These are phyloP conservation scores for Cylindrodendrum hubeiense DNA, from an alignment of 2,329 filamentous ascomycete species.

Conservation along the genomic window DNA sequence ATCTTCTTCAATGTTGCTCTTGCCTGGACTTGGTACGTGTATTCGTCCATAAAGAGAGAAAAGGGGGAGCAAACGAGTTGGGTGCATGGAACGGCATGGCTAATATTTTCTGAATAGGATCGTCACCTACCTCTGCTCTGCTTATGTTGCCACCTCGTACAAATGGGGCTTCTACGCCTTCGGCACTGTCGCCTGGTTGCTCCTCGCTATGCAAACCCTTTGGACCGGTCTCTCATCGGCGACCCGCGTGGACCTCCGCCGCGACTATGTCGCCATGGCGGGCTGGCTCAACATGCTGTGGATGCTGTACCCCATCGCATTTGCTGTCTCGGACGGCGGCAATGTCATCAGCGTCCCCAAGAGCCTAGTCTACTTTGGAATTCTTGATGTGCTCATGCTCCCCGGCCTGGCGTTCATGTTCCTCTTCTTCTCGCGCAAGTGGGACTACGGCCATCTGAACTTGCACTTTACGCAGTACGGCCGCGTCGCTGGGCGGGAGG, in stretches of 20 bases:
- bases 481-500: slow-evolving; percentile 56
- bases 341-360: slow-evolving; percentile 61
- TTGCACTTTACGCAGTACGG: slow-evolving; percentile 68
- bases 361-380: slow-evolving; percentile 64
- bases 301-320: slow-evolving; percentile 68
- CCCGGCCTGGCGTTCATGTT: slow-evolving; percentile 58
- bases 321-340: slow-evolving; percentile 63
- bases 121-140: slow-evolving; percentile 61
- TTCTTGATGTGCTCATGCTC: slow-evolving; percentile 63
- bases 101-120: slow-evolving; percentile 42
- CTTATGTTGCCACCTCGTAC: slow-evolving; percentile 62
- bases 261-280: slow-evolving; percentile 60
- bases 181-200: slow-evolving; percentile 60
- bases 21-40: slow-evolving; percentile 60
- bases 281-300: slow-evolving; percentile 64
- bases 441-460: slow-evolving; percentile 66
- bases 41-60: neutral
- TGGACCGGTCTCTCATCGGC: slow-evolving; percentile 53
- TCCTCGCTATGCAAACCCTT: slow-evolving; percentile 59
- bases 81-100: neutral
- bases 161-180: slow-evolving; percentile 71
- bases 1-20: slow-evolving; percentile 64
- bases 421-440: slow-evolving; percentile 58
- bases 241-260: slow-evolving; percentile 53
- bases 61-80: neutral